Conservation (phyloP, 306 rosid species). For the Albizia julibrissin region DNA sequence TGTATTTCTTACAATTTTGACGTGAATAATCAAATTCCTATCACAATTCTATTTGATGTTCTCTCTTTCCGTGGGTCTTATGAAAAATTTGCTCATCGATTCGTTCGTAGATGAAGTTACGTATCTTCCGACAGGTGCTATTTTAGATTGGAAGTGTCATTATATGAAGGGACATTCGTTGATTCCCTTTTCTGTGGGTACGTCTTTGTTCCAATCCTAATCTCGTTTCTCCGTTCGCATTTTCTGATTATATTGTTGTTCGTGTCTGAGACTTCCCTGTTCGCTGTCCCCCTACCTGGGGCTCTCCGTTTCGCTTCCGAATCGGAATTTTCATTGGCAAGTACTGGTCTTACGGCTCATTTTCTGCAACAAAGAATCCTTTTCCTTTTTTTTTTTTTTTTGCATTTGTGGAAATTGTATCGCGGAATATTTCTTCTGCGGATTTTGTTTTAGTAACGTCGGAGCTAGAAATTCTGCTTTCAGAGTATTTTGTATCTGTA, state of each 20-base stretch:
- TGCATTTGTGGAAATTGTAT: slow-evolving; percentile 12
- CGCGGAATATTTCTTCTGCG: background rate
- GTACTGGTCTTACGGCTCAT: slow-evolving; percentile 23
- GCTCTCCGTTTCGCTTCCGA: slow-evolving; percentile 26
- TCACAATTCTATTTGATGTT: slow-evolving; percentile 22
- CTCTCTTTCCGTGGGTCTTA: slow-evolving; percentile 31
- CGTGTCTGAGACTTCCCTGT: background rate
- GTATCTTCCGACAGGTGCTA: slow-evolving; percentile 38
- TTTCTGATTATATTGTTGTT: background rate
- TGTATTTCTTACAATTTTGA: slow-evolving; percentile 7
- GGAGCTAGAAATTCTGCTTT: slow-evolving; percentile 32
- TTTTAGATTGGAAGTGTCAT: slow-evolving; percentile 21
- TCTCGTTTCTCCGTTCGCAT: background rate
- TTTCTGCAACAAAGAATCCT: slow-evolving; percentile 23
- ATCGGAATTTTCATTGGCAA: slow-evolving; percentile 9
- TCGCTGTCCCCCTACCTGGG: background rate
- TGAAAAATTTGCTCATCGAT: slow-evolving; percentile 45
- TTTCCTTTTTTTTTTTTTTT: background rate
- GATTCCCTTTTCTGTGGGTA: slow-evolving; percentile 46
- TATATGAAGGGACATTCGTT: slow-evolving; percentile 46
- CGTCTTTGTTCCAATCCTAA: slow-evolving; percentile 51
- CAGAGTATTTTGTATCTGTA: background rate
- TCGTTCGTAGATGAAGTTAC: slow-evolving; percentile 31
- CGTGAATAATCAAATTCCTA: slow-evolving; percentile 25
- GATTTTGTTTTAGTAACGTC: slow-evolving; percentile 24